Percentiles rank a stretch among this genome's conserved stretches.
phyloP scores from a whole-genome alignment of 768 basidiomycete genomes.

The Tulasnella sp. region DNA sequence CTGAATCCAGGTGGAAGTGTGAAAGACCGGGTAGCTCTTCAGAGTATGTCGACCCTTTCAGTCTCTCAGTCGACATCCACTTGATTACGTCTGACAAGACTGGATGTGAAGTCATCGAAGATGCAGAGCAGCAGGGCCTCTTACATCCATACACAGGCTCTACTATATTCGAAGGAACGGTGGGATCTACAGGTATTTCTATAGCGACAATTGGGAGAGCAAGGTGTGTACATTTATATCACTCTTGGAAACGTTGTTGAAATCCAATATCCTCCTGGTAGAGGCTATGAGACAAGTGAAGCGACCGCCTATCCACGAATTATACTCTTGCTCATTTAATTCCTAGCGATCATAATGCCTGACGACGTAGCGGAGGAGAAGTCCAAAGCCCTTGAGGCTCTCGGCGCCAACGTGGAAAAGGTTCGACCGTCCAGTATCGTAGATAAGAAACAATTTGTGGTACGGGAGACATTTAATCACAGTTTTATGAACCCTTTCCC shows the following conservation, averaged over 20 bases:
- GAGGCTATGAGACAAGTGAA: slow-evolving; percentile 80
- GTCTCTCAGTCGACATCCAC: neutral
- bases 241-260: neutral
- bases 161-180: slow-evolving; percentile 93
- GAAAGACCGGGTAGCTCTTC: slow-evolving; percentile 92
- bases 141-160: slow-evolving; percentile 80
- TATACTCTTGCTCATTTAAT: neutral
- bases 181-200: slow-evolving; percentile 92
- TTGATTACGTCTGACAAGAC: neutral
- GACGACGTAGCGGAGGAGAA: slow-evolving; percentile 89
- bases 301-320: neutral
- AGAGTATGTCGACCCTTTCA: slow-evolving; percentile 42
- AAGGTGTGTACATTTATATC: slow-evolving; percentile 39
- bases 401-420: slow-evolving; percentile 83
- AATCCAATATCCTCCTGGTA: slow-evolving; percentile 26
- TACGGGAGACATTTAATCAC: slow-evolving; percentile 30
- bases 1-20: slow-evolving; percentile 96
- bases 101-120: slow-evolving; percentile 71
- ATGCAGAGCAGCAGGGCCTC: slow-evolving; percentile 77
- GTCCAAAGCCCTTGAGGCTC: slow-evolving; percentile 64
- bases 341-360: slow-evolving; percentile 75
- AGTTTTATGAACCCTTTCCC: neutral
- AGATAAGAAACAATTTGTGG: slow-evolving; percentile 87
- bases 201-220: slow-evolving; percentile 88
- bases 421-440: slow-evolving; percentile 94